These are phyloP conservation scores for Filobasidium floriforme DNA, from an alignment of 768 basidiomycete species.

Conservation along the genomic window DNA sequence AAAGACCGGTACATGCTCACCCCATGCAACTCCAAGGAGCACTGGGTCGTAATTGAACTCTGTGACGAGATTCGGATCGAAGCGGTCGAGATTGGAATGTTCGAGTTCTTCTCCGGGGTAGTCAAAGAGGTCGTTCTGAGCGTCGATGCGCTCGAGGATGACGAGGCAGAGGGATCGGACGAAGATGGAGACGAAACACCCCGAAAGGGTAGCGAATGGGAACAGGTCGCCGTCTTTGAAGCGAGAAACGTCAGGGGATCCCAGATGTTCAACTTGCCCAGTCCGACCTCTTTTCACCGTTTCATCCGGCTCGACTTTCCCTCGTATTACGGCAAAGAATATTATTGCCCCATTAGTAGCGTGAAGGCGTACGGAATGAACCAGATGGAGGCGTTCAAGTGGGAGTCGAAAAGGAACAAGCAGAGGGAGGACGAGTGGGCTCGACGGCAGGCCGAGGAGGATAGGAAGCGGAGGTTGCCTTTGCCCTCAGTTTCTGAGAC, in stretches of 20 bases:
- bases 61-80: conserved; percentile 97
- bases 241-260: conserved; percentile 79
- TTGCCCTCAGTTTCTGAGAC: conserved; percentile 9
- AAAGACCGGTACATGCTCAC: conserved; percentile 95
- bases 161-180: conserved; percentile 31
- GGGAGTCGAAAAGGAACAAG: conserved; percentile 48
- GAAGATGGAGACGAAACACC: conserved; percentile 12
- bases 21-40: conserved; percentile 61
- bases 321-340: conserved; percentile 87
- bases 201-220: conserved; percentile 51
- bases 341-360: conserved; percentile 88
- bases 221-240: conserved; percentile 62
- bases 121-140: conserved; percentile 86
- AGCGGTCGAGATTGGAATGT: conserved; percentile 90
- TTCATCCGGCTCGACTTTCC: conserved; percentile 90
- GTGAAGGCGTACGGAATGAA: conserved; percentile 91
- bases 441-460: conserved; percentile 8
- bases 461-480: conserved; percentile 20
- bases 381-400: conserved; percentile 92
- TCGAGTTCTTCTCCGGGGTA: conserved; percentile 94
- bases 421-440: conserved; percentile 25
- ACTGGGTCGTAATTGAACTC: conserved; percentile 85
- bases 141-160: conserved; percentile 49
- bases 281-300: conserved; percentile 63
- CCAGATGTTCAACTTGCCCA: conserved; percentile 38